Conservation (phyloP, 2,329 filamentous ascomycete species). For the Cercospora brassicicola region DNA sequence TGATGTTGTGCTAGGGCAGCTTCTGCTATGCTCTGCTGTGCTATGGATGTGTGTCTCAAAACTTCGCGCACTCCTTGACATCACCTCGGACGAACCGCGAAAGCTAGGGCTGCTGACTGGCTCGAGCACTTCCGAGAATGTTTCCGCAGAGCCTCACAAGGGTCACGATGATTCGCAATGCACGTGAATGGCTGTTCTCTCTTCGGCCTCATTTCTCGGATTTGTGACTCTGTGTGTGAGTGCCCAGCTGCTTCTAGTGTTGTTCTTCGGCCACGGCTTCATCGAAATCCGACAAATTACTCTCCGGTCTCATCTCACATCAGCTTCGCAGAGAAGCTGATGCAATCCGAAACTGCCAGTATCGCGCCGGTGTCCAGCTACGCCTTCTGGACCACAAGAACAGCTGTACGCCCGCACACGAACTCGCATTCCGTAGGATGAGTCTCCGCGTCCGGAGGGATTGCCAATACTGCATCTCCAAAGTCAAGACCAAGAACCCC, state of each 20-base stretch:
- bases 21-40: background rate
- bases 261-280: background rate
- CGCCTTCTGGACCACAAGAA: background rate
- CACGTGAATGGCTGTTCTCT: slow-evolving; percentile 1
- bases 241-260: background rate
- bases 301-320: background rate
- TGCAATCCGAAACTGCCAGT: background rate
- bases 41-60: background rate
- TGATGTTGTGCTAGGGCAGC: background rate
- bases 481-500: background rate
- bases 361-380: background rate
- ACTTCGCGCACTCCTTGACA: slow-evolving; percentile 10
- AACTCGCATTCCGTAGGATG: background rate
- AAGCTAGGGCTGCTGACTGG: background rate
- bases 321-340: background rate
- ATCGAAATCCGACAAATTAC: background rate
- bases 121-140: background rate
- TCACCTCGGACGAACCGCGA: slow-evolving; percentile 8
- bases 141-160: slow-evolving; percentile 23
- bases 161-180: background rate
- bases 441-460: background rate
- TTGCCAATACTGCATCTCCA: background rate
- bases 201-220: background rate
- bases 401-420: background rate
- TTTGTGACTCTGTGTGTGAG: background rate